Evolutionary conservation across 108 stramenopile genomes (phyloP).

Genomic region (Cyclostephanos tholiformis): DNA sequence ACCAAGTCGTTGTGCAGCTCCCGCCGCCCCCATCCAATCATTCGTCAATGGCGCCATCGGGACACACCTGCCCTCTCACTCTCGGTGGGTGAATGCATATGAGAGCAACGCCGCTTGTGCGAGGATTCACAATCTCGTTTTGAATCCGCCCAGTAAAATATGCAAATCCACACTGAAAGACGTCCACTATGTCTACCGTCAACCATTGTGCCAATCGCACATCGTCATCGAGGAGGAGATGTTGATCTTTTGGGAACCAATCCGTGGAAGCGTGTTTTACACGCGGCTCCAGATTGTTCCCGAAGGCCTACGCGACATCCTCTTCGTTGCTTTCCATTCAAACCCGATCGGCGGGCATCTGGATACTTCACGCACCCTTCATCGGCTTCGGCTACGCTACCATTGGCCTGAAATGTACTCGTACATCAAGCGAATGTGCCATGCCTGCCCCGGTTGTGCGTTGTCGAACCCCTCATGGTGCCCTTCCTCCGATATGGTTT

Average conservation of each 20-base stretch:
- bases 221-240: slow-evolving; percentile 9
- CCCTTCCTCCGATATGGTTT: neutral
- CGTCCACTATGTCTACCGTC: neutral
- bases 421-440: neutral
- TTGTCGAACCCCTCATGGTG: neutral
- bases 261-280: neutral
- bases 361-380: neutral
- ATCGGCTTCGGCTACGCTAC: slow-evolving; percentile 11
- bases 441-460: neutral
- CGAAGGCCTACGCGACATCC: slow-evolving; percentile 1
- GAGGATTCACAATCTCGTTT: neutral
- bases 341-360: slow-evolving; percentile 28
- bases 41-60: neutral
- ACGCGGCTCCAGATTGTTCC: slow-evolving; percentile 6
- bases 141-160: neutral
- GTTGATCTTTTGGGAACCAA: neutral
- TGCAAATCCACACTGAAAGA: neutral
- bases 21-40: neutral
- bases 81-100: neutral
- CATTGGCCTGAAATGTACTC: slow-evolving; percentile 25
- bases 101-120: neutral
- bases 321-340: slow-evolving; percentile 31
- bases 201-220: neutral
- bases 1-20: neutral
- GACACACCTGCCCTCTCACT: neutral